Base-by-base conservation (phyloP, 768 basidiomycete genomes). In the Chiua virens region DNA sequence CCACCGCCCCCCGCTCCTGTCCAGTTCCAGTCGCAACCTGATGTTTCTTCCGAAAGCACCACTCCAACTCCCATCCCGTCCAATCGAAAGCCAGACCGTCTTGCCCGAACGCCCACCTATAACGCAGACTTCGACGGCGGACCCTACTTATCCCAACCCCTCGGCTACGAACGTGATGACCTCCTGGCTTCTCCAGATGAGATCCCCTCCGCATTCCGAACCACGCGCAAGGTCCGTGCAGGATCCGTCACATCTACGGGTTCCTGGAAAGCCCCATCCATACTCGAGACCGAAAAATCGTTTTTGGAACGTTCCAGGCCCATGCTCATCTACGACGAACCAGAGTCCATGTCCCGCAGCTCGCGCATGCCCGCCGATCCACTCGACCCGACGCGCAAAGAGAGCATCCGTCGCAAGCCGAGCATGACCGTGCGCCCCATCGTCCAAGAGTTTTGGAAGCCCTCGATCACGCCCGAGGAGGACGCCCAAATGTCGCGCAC, bases 391-490 rank as follows among this genome's bases (percentile, higher is more conserved):
- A 48, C 52, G n/a, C 63, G 64, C 53, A 56, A 42, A 25, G 63
- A 59, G 37, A 60, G 66, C 45, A 62, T 71, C 25, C 63, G 60
- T 17, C 64, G 67, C 30, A 64, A 75, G 41, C 68, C 71, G 13
- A 68, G 71, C 51, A 66, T 58, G 59, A 71, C 13, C 63, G 64
- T 44, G 58, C 70, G 50, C 60, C 74, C 50, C 61, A 57, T 65
- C 38, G 62, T 66, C 1, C 78, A 74, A 14, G 77, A 79, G 50
- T 63, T 80, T 27, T 81, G 81, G 80, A 77, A 72, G 34, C 79
- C 80, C 3, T 61, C 73, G 0, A 71, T 75, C 18, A 71, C 76
- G 1, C 71, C 75, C 1, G 73, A 76, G 50, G 75, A 80, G 45
- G 79, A 78, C 34, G 65, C 65, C 0, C 60, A 72, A 13, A 61